Percentiles rank a stretch among this genome's conserved stretches.
phyloP scores from a whole-genome alignment of 768 basidiomycete species.

The Podaxis rugospora region DNA sequence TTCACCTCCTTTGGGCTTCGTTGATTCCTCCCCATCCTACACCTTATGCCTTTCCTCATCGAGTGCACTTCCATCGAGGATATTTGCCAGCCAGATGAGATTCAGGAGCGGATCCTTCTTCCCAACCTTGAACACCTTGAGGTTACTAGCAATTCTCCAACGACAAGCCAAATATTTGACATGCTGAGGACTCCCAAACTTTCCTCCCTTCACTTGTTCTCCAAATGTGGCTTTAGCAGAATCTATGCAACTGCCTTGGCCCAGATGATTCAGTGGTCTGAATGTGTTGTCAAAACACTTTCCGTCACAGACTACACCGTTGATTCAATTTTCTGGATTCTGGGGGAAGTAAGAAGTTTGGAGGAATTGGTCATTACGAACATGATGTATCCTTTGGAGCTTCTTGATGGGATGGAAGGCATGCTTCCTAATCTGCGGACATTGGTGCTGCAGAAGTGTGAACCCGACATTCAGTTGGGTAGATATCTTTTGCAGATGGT shows the following conservation, averaged over 20 bases:
- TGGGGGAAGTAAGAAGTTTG: neutral
- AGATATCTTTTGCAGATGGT: neutral
- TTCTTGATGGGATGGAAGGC: neutral
- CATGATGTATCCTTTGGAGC: constrained; percentile 3
- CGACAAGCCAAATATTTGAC: constrained; percentile 5
- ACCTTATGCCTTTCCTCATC: constrained; percentile 4
- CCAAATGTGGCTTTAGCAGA: constrained; percentile 4
- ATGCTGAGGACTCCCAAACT: neutral
- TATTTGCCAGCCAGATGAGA: neutral
- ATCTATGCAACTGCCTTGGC: constrained; percentile 3
- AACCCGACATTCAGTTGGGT: neutral
- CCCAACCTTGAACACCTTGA: neutral
- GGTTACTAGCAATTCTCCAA: constrained; percentile 3
- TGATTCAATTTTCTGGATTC: neutral
- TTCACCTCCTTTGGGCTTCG: constrained; percentile 4
- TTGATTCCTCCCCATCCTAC: constrained; percentile 1
- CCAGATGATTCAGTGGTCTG: neutral
- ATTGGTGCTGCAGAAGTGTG: neutral
- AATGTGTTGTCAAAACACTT: neutral
- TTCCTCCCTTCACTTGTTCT: neutral
- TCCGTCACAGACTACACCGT: neutral
- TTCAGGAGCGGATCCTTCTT: constrained; percentile 3
- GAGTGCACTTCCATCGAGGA: neutral
- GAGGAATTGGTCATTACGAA: constrained; percentile 3
- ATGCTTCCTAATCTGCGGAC: neutral